Evolutionary conservation across 2,329 filamentous ascomycete species (phyloP).

Genomic region (Cryoendolithus antarcticus): DNA sequence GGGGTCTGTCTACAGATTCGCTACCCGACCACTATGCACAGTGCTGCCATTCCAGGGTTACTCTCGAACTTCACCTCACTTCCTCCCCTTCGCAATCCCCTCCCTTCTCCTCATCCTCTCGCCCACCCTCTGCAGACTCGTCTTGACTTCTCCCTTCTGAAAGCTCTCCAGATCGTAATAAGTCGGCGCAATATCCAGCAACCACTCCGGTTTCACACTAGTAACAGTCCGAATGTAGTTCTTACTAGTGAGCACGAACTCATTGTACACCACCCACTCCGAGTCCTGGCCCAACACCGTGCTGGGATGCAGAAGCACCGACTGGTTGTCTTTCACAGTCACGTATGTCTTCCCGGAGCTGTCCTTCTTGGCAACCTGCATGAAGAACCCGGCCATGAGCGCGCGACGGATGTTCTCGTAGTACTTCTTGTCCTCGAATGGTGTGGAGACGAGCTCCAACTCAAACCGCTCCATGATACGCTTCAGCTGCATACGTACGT

Average conservation of each 20-base stretch:
- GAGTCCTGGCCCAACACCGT: conserved; percentile 79
- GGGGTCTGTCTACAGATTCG: too few relatives aligned
- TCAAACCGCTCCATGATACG: conserved; percentile 93
- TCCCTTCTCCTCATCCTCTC: conserved; percentile 39
- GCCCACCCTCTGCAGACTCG: conserved; percentile 41
- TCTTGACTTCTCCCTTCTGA: conserved; percentile 73
- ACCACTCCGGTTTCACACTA: conserved; percentile 83
- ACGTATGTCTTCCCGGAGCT: conserved; percentile 78
- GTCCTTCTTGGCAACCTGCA: conserved; percentile 96
- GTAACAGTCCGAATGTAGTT: conserved; percentile 96
- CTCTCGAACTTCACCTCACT: too few relatives aligned
- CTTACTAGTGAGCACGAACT: conserved; percentile 95
- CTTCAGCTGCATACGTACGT: conserved; percentile 80
- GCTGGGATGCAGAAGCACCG: conserved; percentile 82
- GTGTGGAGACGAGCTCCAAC: conserved; percentile 74
- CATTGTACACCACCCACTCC: conserved; percentile 97
- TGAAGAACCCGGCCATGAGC: conserved; percentile 91
- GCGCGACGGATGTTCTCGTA: conserved; percentile 94
- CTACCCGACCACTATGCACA: too few relatives aligned
- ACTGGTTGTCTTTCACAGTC: conserved; percentile 94
- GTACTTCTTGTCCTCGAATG: conserved; percentile 92
- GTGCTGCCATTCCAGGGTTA: too few relatives aligned
- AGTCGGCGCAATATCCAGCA: conserved; percentile 81
- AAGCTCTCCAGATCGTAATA: conserved; percentile 85
- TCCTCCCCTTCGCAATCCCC: conserved; percentile 3